Base-by-base conservation (phyloP, 352 stramenopile genomes). In the Achlya hypogyna region DNA sequence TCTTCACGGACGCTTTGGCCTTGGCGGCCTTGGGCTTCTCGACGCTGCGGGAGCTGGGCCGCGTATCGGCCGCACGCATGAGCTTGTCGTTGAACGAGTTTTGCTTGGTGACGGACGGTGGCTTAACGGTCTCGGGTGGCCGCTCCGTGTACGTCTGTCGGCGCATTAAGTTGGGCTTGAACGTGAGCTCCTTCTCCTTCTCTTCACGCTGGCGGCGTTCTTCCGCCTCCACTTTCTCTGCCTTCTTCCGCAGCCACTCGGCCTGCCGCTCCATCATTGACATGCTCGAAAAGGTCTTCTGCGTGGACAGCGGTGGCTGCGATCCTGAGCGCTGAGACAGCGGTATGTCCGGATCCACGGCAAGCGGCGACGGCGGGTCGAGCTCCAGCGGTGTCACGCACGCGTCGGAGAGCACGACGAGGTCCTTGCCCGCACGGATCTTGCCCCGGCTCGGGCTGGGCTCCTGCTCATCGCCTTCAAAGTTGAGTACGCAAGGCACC, bases 241-340 rank as follows among this genome's bases (percentile, higher is more conserved):
- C 77, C 32, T 91, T 93, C 72, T 88, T 88, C 31, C 70, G 63
- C 16, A 93, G 73, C 82, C 83, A 91, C 69, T 91, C 78, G 54
- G 83, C 77, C 40, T 93, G 84, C 4, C 84, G 80, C 65, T 93
- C 84, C 64, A 89, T 77, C 74, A 93, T 84, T 9, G 82, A 89
- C 70, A 93, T 68, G 23, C 68, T 74, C 9, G 75, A 72, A 63
- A 93, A 87, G 31, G 76, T 79, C 65, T 86, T 86, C 0, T 60
- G 63, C 47, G 63, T 71, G 12, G 34, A 16, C 2, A 63, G 53
- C 20, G 40, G 9, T 23, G 58, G 74, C 62, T 65, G 73, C 66
- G 53, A 43, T 42, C 22, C 74, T 58, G 47, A 63, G 54, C 1
- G 73, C 62, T 25, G 70, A 51, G 18, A 75, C 5, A 53, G 65